Conservation (phyloP, 129 eudicot genomes). For the Ambrosia artemisiifolia region DNA sequence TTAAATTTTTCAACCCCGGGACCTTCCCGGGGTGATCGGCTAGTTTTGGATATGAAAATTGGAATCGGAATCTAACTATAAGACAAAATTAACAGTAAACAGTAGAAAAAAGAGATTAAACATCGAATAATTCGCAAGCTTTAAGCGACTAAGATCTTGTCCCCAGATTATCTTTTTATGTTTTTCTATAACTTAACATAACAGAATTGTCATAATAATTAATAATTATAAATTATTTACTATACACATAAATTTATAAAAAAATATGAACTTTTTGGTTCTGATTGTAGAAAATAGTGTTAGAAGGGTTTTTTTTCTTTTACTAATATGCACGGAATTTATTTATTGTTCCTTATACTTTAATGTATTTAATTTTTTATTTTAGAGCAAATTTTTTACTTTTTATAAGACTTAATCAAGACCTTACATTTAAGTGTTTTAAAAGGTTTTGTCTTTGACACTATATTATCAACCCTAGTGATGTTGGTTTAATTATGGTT, state of each 20-base stretch:
- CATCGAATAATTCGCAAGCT: constrained; percentile 33
- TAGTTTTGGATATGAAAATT: constrained; percentile 8
- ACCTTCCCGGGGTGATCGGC: too few relatives aligned
- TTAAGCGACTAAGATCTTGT: constrained; percentile 46
- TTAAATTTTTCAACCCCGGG: too few relatives aligned
- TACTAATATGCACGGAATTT: too few relatives aligned
- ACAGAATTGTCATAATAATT: background rate
- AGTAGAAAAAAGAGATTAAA: constrained; percentile 21
- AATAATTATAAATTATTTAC: background rate
- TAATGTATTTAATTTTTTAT: too few relatives aligned
- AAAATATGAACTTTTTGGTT: background rate
- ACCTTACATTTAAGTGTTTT: too few relatives aligned
- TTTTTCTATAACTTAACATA: constrained; percentile 4
- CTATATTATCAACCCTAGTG: too few relatives aligned
- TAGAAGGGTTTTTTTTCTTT: too few relatives aligned
- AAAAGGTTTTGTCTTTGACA: too few relatives aligned
- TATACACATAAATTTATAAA: background rate
- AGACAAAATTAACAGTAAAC: constrained; percentile 24
- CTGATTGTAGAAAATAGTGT: background rate
- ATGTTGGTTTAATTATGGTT: too few relatives aligned
- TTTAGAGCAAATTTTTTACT: too few relatives aligned
- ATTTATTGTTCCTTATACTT: too few relatives aligned
- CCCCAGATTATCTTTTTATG: constrained; percentile 23
- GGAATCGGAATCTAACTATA: constrained; percentile 31
- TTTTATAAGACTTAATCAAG: too few relatives aligned